These are phyloP conservation scores for Penicillium sp. DNA, from an alignment of 2,329 filamentous ascomycete species.

Conservation along the genomic window DNA sequence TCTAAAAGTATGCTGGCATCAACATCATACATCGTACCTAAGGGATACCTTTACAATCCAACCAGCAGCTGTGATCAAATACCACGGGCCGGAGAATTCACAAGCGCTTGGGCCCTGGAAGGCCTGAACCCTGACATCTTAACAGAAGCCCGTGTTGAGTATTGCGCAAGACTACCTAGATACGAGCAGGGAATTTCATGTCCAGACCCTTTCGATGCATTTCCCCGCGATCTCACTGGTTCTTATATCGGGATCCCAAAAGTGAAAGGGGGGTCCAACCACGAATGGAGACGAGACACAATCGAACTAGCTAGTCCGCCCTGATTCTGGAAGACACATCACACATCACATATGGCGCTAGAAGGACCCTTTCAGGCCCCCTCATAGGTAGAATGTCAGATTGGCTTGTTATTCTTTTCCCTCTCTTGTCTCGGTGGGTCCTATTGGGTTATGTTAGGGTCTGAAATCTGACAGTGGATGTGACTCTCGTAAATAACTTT, in stretches of 20 bases:
- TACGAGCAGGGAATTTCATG: slow-evolving; percentile 8
- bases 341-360: neutral
- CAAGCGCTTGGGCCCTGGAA: neutral
- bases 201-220: slow-evolving; percentile 17
- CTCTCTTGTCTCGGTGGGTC: neutral
- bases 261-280: slow-evolving; percentile 4
- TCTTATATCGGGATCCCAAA: neutral
- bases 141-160: neutral
- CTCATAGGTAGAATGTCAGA: slow-evolving; percentile 4
- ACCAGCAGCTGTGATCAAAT: neutral
- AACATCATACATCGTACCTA: no score
- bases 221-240: slow-evolving; percentile 14
- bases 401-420: neutral
- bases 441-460: neutral
- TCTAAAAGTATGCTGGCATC: neutral
- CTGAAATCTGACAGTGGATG: neutral
- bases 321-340: slow-evolving; percentile 1
- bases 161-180: neutral
- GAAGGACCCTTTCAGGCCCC: neutral
- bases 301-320: neutral
- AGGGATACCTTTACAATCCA: neutral
- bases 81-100: neutral
- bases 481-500: neutral
- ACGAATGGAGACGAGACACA: slow-evolving; percentile 20
- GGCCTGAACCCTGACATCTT: slow-evolving; percentile 8